Base-by-base conservation (phyloP, 805 yeast genomes). In the Monosporozyma siamensis region DNA sequence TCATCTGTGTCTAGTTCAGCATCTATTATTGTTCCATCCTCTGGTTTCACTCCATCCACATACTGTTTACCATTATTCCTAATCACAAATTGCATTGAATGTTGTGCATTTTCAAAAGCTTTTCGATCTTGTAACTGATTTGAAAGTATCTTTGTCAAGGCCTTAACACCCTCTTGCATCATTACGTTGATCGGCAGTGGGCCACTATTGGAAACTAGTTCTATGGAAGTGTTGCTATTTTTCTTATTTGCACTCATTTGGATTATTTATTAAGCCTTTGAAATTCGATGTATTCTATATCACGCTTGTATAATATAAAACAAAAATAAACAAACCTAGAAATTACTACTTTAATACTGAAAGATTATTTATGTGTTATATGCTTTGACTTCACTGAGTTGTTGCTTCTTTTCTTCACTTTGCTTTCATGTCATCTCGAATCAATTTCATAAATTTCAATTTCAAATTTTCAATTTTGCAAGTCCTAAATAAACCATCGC, bases 141-240 rank as follows among this genome's bases (percentile, higher is more conserved):
- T 4, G 62, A 49, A 29, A 60, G 42, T 15, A 58, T 53, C 40
- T 56, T 58, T 1, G 60, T 54, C 15, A 60, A 34, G 2, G 64
- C 64, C 35, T 59, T 58, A 12, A 60, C 60, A 38, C 65, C 64
- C 43, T 60, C 61, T 49, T 56, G 62, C 61, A 59, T 57, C 63
- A 60, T 58, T 14, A 56, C 48, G 42, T 56, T 55, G 24, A 60
- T 51, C 21, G 62, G 59, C 18, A 57, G 48, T 3, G 61, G 56
- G 1, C 61, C 62, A 46, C 52, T 55, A 30, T 49, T 47, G 8
- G 59, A 51, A 8, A 54, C 51, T 6, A 53, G 34, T 31, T 56
- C 60, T 20, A 53, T 52, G 4, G 60, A 51, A 8, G 53, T 41
- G n/a, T 37, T 37, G 12, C 23, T 42, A 1, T 38, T 25, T 23